phyloP scores from a whole-genome alignment of 1,139 yeast genomes.

The Blastobotrys illinoisensis region DNA sequence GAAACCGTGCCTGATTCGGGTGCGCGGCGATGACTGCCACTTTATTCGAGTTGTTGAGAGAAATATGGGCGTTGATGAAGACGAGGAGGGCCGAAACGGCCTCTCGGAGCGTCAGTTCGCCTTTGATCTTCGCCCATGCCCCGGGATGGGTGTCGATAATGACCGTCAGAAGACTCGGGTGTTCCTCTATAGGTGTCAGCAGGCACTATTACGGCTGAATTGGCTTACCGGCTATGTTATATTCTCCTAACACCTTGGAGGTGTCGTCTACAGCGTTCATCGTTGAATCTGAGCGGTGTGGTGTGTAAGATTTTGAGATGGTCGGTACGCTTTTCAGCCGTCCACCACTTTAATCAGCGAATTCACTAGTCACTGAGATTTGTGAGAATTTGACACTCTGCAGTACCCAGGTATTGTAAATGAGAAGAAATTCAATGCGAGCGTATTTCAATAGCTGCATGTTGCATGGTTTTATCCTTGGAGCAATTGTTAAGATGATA shows the following conservation, averaged over 20 bases:
- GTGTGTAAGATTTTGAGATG: neutral
- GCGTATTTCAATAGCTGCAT: too few relatives aligned
- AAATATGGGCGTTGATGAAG: conserved; percentile 77
- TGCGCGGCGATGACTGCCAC: conserved; percentile 82
- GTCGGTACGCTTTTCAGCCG: neutral
- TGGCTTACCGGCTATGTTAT: conserved; percentile 3
- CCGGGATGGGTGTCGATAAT: conserved; percentile 73
- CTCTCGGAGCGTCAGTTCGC: conserved; percentile 46
- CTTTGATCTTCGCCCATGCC: conserved; percentile 60
- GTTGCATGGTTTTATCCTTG: too few relatives aligned
- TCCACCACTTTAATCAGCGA: too few relatives aligned
- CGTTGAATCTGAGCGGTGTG: conserved; percentile 7
- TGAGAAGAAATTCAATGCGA: too few relatives aligned
- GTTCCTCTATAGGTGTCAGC: conserved; percentile 45
- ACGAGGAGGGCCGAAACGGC: conserved; percentile 59
- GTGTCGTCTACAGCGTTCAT: conserved; percentile 41
- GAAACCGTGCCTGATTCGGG: conserved; percentile 59
- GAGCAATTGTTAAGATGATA: too few relatives aligned
- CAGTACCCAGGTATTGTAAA: too few relatives aligned
- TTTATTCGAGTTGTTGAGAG: conserved; percentile 77
- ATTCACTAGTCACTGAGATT: too few relatives aligned
- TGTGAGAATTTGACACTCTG: too few relatives aligned
- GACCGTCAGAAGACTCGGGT: conserved; percentile 76
- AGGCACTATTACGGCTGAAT: neutral
- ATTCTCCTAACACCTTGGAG: conserved; percentile 27